Evolutionary conservation across 257 asterid species (phyloP).

Genomic region (Cynanchum wilfordii): DNA sequence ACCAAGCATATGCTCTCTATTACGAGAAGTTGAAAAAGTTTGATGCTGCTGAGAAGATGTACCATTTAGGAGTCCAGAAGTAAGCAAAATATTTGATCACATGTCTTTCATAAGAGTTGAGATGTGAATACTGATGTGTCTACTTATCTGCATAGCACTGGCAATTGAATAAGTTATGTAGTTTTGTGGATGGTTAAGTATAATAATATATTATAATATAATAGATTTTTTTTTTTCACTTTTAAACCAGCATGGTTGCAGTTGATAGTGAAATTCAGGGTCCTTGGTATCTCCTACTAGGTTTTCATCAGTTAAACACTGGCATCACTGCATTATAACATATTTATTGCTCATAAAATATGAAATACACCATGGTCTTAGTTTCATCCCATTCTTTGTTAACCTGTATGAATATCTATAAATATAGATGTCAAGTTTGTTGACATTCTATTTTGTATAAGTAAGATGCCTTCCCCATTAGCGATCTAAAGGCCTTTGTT

Average conservation of each 20-base stretch:
- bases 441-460: neutral
- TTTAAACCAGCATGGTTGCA: neutral
- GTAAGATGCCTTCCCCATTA: neutral
- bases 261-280: neutral
- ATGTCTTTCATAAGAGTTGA: neutral
- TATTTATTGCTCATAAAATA: neutral
- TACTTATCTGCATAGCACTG: constrained; percentile 2
- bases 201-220: neutral
- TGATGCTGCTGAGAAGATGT: constrained; percentile 78
- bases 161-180: neutral
- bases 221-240: too few species aligned
- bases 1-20: constrained; percentile 85
- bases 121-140: neutral
- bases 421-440: neutral
- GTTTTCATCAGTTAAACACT: neutral
- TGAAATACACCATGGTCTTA: neutral
- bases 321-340: neutral
- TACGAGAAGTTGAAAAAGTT: constrained; percentile 83
- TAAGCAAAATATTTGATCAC: constrained; percentile 29
- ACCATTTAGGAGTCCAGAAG: constrained; percentile 79
- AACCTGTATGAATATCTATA: neutral
- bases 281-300: neutral
- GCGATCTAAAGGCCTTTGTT: neutral
- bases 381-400: neutral
- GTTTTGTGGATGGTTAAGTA: neutral